These are phyloP conservation scores for Harrya chromipes DNA, from an alignment of 768 basidiomycete species.

Conservation along the genomic window DNA sequence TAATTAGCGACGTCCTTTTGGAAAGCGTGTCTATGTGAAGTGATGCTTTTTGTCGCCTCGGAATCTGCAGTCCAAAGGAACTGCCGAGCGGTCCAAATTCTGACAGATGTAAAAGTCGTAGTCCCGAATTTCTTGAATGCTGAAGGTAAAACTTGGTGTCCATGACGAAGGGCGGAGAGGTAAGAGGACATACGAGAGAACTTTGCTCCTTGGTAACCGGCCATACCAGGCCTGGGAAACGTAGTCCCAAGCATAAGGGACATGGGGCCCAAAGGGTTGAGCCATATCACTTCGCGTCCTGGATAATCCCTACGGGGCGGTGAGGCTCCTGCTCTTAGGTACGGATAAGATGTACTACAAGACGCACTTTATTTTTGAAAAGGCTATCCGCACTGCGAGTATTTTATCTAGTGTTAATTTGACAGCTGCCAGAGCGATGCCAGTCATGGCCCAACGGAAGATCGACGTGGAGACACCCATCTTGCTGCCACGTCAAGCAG, in stretches of 20 bases:
- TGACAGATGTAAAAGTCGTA: slow-evolving; percentile 38
- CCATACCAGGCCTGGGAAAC: slow-evolving; percentile 36
- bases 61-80: slow-evolving; percentile 44
- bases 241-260: slow-evolving; percentile 27
- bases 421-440: slow-evolving; percentile 6
- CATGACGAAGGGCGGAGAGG: no score
- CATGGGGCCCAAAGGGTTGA: slow-evolving; percentile 32
- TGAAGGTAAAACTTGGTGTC: neutral
- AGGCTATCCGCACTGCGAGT: slow-evolving; percentile 6
- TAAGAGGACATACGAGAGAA: slow-evolving; percentile 34
- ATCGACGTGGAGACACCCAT: neutral
- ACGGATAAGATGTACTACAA: no score
- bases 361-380: slow-evolving; percentile 19
- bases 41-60: slow-evolving; percentile 38
- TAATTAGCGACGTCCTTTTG: slow-evolving; percentile 41
- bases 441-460: slow-evolving; percentile 7
- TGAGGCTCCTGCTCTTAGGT: no score
- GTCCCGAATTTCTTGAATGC: slow-evolving; percentile 38
- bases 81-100: slow-evolving; percentile 28
- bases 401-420: slow-evolving; percentile 7
- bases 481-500: no score
- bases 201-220: slow-evolving; percentile 33
- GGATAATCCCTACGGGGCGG: slow-evolving; percentile 14
- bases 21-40: slow-evolving; percentile 34
- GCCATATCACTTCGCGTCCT: slow-evolving; percentile 21